Conservation (phyloP, 2,329 filamentous ascomycete species). For the Didymella glomerata region DNA sequence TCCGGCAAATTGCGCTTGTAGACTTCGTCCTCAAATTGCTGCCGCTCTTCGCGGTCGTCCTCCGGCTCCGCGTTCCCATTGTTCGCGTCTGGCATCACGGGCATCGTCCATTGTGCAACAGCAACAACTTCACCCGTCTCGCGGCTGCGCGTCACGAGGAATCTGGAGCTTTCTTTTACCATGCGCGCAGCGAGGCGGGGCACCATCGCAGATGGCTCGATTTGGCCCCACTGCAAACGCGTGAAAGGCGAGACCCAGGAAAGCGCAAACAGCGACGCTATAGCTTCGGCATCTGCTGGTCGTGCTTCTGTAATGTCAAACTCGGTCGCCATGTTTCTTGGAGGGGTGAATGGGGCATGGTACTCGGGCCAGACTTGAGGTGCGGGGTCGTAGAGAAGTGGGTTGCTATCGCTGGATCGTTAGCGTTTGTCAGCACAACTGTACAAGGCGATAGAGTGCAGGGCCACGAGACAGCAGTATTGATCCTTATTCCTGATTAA, state of each 20-base stretch:
- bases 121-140: constrained; percentile 25
- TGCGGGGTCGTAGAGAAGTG: background rate
- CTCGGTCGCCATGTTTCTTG: background rate
- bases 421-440: constrained; percentile 7
- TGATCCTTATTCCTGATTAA: background rate
- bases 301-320: constrained; percentile 23
- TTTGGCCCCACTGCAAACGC: constrained; percentile 38
- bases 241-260: constrained; percentile 42
- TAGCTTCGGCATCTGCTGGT: constrained; percentile 26
- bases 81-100: constrained; percentile 5
- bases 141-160: constrained; percentile 27
- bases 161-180: constrained; percentile 12
- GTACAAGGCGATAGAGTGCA: background rate
- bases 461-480: background rate
- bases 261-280: constrained; percentile 36
- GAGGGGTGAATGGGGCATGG: background rate
- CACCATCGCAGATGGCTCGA: constrained; percentile 33
- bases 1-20: constrained; percentile 33
- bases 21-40: constrained; percentile 35
- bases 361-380: background rate
- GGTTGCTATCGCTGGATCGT: background rate
- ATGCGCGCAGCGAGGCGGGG: constrained; percentile 36
- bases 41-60: constrained; percentile 33
- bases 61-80: constrained; percentile 16
- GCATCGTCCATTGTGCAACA: constrained; percentile 41